Evolutionary conservation across 2,329 filamentous ascomycete species (phyloP).

Genomic region (Corinectria fuckeliana): DNA sequence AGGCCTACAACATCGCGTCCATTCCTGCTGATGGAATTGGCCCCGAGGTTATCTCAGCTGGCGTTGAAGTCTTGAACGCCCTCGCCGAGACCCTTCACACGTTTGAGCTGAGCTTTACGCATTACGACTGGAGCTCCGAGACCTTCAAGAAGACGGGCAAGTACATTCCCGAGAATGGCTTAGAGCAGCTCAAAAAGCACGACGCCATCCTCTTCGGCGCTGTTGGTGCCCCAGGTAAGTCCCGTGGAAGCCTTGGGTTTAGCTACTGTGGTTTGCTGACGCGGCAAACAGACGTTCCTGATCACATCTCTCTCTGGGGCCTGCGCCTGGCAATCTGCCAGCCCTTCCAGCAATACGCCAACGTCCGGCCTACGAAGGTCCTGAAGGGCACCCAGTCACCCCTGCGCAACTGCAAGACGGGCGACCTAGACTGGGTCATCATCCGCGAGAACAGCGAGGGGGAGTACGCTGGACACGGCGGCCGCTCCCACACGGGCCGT

Average conservation of each 20-base stretch:
- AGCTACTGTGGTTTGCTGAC: neutral
- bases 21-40: conserved; percentile 71
- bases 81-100: conserved; percentile 57
- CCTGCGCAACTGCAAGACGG: conserved; percentile 55
- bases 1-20: conserved; percentile 60
- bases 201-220: conserved; percentile 71
- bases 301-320: conserved; percentile 71
- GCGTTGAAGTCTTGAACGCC: conserved; percentile 65
- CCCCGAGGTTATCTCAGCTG: conserved; percentile 65
- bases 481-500: conserved; percentile 63
- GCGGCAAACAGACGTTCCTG: conserved; percentile 58
- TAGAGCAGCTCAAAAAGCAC: conserved; percentile 45
- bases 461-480: conserved; percentile 70
- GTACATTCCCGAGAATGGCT: conserved; percentile 50
- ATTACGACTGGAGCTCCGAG: conserved; percentile 72
- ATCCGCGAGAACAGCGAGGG: conserved; percentile 72
- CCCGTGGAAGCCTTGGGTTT: neutral
- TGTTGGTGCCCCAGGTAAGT: conserved; percentile 61
- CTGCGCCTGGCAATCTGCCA: conserved; percentile 70
- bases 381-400: conserved; percentile 66
- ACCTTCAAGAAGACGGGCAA: conserved; percentile 70
- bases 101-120: conserved; percentile 67
- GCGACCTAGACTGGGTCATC: conserved; percentile 70
- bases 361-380: conserved; percentile 68
- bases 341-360: conserved; percentile 70